A percentile compares a stretch with the other conserved stretches of the same genome.
These are phyloP conservation scores for Aureobasidium sp. DNA, from an alignment of 2,329 filamentous ascomycete genomes.

Conservation along the genomic window DNA sequence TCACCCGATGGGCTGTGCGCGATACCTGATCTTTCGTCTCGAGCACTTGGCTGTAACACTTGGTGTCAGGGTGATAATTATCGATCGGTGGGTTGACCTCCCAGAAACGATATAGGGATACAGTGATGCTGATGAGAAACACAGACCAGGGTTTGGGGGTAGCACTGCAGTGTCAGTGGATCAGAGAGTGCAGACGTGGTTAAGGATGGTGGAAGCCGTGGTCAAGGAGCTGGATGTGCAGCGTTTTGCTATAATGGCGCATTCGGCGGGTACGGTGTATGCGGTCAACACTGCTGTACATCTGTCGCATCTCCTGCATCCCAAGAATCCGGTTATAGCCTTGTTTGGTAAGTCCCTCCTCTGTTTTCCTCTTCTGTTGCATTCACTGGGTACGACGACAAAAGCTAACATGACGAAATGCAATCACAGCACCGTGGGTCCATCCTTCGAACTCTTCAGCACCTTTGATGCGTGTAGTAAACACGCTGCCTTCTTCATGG, in stretches of 20 bases:
- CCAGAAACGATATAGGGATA: too few relatives aligned
- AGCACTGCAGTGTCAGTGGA: slow-evolving; percentile 34
- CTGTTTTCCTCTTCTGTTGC: background rate
- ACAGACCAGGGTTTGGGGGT: slow-evolving; percentile 39
- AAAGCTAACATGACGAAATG: background rate
- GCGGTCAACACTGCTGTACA: slow-evolving; percentile 36
- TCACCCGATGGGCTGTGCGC: slow-evolving; percentile 33
- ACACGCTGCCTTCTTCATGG: slow-evolving; percentile 25
- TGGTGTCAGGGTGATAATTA: slow-evolving; percentile 32
- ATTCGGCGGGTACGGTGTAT: slow-evolving; percentile 39
- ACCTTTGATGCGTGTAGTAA: slow-evolving; percentile 22
- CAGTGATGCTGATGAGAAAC: background rate
- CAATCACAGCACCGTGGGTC: slow-evolving; percentile 37
- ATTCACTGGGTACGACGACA: background rate
- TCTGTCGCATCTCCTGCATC: slow-evolving; percentile 30
- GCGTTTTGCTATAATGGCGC: slow-evolving; percentile 35
- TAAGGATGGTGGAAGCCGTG: slow-evolving; percentile 34
- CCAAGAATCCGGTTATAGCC: slow-evolving; percentile 25
- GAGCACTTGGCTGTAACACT: slow-evolving; percentile 27
- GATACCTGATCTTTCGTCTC: slow-evolving; percentile 26
- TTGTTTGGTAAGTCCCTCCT: slow-evolving; percentile 21
- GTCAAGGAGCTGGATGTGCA: slow-evolving; percentile 31
- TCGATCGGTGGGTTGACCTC: slow-evolving; percentile 31
- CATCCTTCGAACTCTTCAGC: slow-evolving; percentile 32
- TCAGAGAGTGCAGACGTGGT: slow-evolving; percentile 33